Evolutionary conservation across 345 rosid species (phyloP).

Genomic region (Clausena lansium): DNA sequence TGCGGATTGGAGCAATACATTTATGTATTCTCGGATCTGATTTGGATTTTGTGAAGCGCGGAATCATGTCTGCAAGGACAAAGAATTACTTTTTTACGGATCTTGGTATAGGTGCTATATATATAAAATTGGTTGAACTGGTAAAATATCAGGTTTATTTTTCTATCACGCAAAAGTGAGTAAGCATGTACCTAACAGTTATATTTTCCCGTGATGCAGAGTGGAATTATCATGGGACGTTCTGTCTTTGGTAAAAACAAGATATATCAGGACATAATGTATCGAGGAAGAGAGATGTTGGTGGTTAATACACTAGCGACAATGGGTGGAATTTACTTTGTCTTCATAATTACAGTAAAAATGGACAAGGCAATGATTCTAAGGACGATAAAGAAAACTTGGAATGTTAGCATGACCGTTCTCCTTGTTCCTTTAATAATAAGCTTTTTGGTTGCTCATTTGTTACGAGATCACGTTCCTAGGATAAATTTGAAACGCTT

Average conservation of each 20-base stretch:
- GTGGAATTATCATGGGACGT: constrained; percentile 32
- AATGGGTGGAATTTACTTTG: constrained; percentile 14
- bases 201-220: constrained; percentile 6
- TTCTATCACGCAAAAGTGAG: too few relatives aligned
- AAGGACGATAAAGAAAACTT: constrained; percentile 6
- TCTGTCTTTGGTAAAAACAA: constrained; percentile 15
- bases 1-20: too few relatives aligned
- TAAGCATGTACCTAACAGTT: not conserved
- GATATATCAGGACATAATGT: constrained; percentile 1
- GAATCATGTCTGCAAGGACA: too few relatives aligned
- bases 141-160: not conserved
- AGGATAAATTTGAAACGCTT: not conserved
- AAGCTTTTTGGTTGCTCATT: not conserved
- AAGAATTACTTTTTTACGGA: too few relatives aligned
- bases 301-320: not conserved
- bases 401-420: constrained; percentile 11
- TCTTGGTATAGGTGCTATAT: not conserved
- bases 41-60: too few relatives aligned
- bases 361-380: constrained; percentile 16
- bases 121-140: too few relatives aligned
- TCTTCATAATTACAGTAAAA: constrained; percentile 31
- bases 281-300: constrained; percentile 7
- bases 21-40: too few relatives aligned
- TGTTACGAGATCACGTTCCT: not conserved
- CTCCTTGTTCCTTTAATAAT: constrained; percentile 5